Evolutionary conservation across 441 rosid genomes (phyloP).

Genomic region (Rhodomyrtus psidioides): DNA sequence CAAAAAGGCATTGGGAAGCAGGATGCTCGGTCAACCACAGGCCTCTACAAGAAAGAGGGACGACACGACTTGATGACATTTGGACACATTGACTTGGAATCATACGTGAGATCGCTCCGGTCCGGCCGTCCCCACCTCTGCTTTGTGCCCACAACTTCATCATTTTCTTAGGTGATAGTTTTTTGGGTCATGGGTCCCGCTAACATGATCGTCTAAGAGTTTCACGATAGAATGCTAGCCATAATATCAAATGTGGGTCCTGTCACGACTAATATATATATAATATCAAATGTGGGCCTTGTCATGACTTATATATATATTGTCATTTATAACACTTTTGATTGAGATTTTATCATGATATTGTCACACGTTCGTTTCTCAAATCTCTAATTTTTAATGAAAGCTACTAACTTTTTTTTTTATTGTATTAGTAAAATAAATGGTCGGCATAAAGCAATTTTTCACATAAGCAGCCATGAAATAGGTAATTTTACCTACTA

Average conservation of each 20-base stretch:
- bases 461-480: background rate
- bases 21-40: background rate
- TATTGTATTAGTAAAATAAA: background rate
- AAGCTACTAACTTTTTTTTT: background rate
- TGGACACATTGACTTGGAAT: background rate
- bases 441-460: background rate
- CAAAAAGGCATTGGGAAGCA: background rate
- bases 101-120: background rate
- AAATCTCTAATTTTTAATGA: background rate
- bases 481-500: no score
- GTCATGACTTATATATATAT: no score
- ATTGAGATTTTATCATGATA: no score
- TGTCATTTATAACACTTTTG: no score
- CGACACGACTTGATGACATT: background rate
- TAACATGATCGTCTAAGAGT: no score
- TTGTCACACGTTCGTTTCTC: accelerated
- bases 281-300: no score
- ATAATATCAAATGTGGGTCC: no score
- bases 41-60: no score
- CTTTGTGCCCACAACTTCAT: background rate
- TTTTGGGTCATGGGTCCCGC: no score
- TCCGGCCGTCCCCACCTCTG: background rate
- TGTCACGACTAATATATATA: no score
- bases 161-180: background rate
- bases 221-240: no score